Evolutionary conservation across 768 basidiomycete species (phyloP), one percentile per base, ranked within the genome.

Genomic region (Suillus subalutaceus): DNA sequence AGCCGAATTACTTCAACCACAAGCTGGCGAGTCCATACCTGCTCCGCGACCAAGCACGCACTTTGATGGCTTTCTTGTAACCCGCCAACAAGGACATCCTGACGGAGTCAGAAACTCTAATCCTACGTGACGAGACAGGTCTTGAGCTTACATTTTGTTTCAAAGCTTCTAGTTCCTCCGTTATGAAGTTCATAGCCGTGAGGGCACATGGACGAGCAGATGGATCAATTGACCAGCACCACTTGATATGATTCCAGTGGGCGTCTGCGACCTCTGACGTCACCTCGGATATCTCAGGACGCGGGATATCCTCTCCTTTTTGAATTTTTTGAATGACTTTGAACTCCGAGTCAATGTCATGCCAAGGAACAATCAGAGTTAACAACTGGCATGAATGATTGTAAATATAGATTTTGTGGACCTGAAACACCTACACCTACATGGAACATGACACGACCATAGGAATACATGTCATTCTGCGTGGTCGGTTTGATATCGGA

Each of bases 381-480:
- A 59, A 12, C 16, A 59, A 9, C 58, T 59, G 6, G 23, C 6
- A 59, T 23, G 23, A 8, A 37, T 16, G 13, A 58, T 26, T n/a
- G n/a, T 30, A 18, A 18, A 23, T 30, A 44, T 30, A 32, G 26
- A 15, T 50, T 44, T 43, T 5, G 41, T 41, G 30, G 26, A 20
- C 48, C 26, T 16, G 10, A 18, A 16, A 52, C 4, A 26, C 46
- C 18, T 5, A 50, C 55, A 23, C 62, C 26, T 52, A 64, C 66
- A 43, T 65, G 53, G 26, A 59, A 60, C 35, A 72, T 72, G 23
- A 78, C 68, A 63, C 75, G 75, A 8, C 74, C 78, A 65, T 77
- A 74, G 1, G 78, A 78, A 65, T 78, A 85, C 20, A 84, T 77
- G 71, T 85, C 84, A 55, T 75, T 81, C 37, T 70, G 70, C 1